Evolutionary conservation across 2,329 filamentous ascomycete species (phyloP), one percentile per base, ranked within the genome.

Genomic region (Sclerotinia minor): DNA sequence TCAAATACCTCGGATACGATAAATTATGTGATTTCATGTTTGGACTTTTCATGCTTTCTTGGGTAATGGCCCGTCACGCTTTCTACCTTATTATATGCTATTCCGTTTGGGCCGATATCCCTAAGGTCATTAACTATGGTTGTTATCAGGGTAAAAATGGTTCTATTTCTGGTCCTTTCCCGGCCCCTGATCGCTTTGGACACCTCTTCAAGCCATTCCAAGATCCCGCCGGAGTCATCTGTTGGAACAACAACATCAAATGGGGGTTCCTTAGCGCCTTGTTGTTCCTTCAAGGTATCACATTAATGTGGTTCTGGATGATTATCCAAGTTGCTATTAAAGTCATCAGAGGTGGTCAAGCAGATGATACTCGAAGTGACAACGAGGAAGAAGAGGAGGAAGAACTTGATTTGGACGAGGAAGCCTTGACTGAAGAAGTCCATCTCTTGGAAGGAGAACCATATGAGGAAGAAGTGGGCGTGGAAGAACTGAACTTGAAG

Each of bases 281-380:
- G 3, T 81, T 96, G 17, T 85, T 89, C 49, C 83, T 99, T 29
- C 93, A 98, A 79, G 81, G 84, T 29, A 85, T 99, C 65, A 93
- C 91, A 44, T 81, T 96, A 47, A 84, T 91, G 70, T 98, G 95
- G 95, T 96, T 98, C 76, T 84, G 83, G 70, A 91, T 97, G 88
- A 97, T 98, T 72, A 79, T 94, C 50, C 87, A 88, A 68, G 91
- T 99, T 2, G 93, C 93, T 29, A 84, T 90, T 70, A 89, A 89
- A 70, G 93, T 98, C 7, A 77, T 98, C 47, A 85, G 84, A 63
- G 94, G 94, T 44, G 86, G 84, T 49, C 83, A 87, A 44, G 93
- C 94, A 6, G 93, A 97, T 71, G 95, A 99, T 76, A 85, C 87
- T 24, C 88, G 95, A 67, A 96, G 92, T 71, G 94, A 97, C 73